Evolutionary conservation across 179 eudicot species (phyloP).

Genomic region (Camellia oleifera): DNA sequence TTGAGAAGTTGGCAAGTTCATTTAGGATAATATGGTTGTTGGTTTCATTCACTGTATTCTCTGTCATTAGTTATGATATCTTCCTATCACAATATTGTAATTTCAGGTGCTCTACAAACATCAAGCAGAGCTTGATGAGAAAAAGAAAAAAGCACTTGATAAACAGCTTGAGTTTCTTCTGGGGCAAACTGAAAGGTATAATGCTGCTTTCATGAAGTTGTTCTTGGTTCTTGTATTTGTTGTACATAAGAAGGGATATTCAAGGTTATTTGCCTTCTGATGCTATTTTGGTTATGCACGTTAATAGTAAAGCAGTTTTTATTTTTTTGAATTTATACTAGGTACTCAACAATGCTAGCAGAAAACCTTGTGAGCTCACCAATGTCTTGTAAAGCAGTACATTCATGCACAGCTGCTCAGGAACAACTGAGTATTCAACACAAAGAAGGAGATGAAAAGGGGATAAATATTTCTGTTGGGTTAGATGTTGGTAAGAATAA

Average conservation of each 20-base stretch:
- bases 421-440: slow-evolving; percentile 30
- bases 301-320: slow-evolving; percentile 18
- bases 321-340: slow-evolving; percentile 32
- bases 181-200: slow-evolving; percentile 96
- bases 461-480: slow-evolving; percentile 28
- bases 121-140: slow-evolving; percentile 84
- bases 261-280: slow-evolving; percentile 19
- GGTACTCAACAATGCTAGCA: slow-evolving; percentile 99
- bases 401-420: slow-evolving; percentile 30
- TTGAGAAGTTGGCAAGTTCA: slow-evolving; percentile 93
- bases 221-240: neutral
- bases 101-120: slow-evolving; percentile 91
- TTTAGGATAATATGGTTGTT: slow-evolving; percentile 10
- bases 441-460: slow-evolving; percentile 36
- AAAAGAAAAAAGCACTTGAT: slow-evolving; percentile 90
- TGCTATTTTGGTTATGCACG: slow-evolving; percentile 12
- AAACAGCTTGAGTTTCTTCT: slow-evolving; percentile 96
- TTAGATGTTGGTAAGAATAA: slow-evolving; percentile 50
- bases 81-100: slow-evolving; percentile 12
- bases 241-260: neutral
- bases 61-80: slow-evolving; percentile 16
- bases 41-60: neutral
- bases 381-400: slow-evolving; percentile 35
- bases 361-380: slow-evolving; percentile 77
- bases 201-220: neutral